phyloP scores from a whole-genome alignment of 345 rosid species.

The Clarkia xantiana region DNA sequence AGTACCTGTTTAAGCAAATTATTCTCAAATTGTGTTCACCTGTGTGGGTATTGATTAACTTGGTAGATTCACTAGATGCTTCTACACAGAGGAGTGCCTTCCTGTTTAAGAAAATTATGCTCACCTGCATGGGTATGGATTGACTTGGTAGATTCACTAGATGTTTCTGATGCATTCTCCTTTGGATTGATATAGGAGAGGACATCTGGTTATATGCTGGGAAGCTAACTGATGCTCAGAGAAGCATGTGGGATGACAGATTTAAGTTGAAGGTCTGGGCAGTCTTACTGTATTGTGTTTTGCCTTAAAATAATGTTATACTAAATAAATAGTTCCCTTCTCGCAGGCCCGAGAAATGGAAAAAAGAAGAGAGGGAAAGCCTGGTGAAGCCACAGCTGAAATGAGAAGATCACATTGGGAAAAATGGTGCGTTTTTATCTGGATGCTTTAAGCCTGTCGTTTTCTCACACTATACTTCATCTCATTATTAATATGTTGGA shows the following conservation, averaged over 20 bases:
- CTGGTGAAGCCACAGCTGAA: constrained; percentile 96
- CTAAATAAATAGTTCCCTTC: not conserved
- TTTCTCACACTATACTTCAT: not conserved
- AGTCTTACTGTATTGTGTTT: too few relatives aligned
- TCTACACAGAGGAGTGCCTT: too few relatives aligned
- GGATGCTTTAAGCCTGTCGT: not conserved
- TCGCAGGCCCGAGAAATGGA: constrained; percentile 91
- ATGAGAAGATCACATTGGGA: constrained; percentile 85
- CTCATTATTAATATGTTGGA: too few relatives aligned
- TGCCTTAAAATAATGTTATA: too few relatives aligned
- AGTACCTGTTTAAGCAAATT: too few relatives aligned
- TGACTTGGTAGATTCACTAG: too few relatives aligned
- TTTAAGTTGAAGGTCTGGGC: constrained; percentile 84
- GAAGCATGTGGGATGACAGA: constrained; percentile 96
- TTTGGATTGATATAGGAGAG: constrained; percentile 41
- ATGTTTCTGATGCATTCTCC: too few relatives aligned
- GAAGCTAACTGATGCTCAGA: constrained; percentile 97
- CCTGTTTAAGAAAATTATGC: too few relatives aligned
- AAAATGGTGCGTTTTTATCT: constrained; percentile 42
- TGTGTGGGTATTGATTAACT: too few relatives aligned
- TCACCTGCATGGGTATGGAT: too few relatives aligned
- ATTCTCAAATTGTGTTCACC: too few relatives aligned
- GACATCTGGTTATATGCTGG: constrained; percentile 98
- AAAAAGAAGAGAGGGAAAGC: constrained; percentile 87
- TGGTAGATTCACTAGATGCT: too few relatives aligned